Base-by-base conservation (phyloP, 768 basidiomycete genomes). In the Cystobasidium onofrii region DNA sequence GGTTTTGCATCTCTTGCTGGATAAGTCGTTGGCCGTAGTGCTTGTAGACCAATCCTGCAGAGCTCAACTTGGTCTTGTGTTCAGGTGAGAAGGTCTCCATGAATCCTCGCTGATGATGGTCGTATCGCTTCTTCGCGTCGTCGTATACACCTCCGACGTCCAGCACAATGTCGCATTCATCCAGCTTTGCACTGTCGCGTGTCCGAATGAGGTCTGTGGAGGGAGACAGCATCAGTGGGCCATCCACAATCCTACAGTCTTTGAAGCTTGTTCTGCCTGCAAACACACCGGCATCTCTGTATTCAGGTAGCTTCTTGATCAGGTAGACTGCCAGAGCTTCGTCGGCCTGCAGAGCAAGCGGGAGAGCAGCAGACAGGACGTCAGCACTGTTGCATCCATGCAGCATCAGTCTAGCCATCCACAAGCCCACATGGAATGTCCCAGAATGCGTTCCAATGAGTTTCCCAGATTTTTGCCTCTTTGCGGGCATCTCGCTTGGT, bases 71-170 rank as follows among this genome's bases (percentile, higher is more conserved):
- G 70, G 92, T 97, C 25, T 82, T 82, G 79, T 90, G 92, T 9
- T 90, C 92, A 76, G 89, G 84, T 1, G 92, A 95, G 80, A 99
- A 96, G 29, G 90, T 86, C 80, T 95, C 90, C 6, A 84, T 84
- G 81, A 99, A 99, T 0, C 90, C 93, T 50, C 94, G 87, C 79
- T 99, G 95, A 80, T 99, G 95, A 80, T 99, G 95, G 81, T 99
- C 95, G 80, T 92, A 99, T 44, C 89, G 85, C 66, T 88, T 86
- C 70, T 84, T 87, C 74, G 83, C 83, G 78, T 88, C 87, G 70
- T 95, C 91, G 81, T 97, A 99, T 27, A 90, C 85, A 6, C 90
- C 93, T 12, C 96, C 94, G 63, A 99, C 79, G 79, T 99, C 95
- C 27, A 98, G 92, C 34, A 99, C 90, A 79, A 99, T 92, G 80